phyloP scores from a whole-genome alignment of 108 stramenopile species.

The Nitzschia sp. region DNA sequence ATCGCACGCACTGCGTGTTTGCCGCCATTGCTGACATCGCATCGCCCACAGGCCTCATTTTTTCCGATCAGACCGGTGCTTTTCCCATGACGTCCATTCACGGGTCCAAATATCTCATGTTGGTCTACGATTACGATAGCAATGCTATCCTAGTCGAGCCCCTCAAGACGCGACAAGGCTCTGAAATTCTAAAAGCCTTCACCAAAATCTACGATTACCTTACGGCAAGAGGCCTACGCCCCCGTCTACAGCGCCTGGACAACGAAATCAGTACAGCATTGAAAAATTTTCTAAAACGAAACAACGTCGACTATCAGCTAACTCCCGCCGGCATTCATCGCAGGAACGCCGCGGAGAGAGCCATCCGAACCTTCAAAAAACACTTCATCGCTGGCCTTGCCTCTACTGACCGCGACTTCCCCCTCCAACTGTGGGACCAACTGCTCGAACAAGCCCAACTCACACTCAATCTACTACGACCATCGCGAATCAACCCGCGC shows the following conservation, averaged over 20 bases:
- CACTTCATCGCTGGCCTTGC: too few species aligned
- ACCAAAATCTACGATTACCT: conserved; percentile 12
- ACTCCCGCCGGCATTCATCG: too few species aligned
- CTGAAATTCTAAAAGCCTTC: too few species aligned
- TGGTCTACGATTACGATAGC: conserved; percentile 45
- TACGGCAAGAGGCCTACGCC: too few species aligned
- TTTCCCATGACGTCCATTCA: conserved; percentile 11
- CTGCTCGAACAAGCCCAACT: too few species aligned
- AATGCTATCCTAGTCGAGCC: conserved; percentile 41
- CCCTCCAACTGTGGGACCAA: conserved; percentile 35
- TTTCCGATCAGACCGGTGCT: conserved; percentile 46
- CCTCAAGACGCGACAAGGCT: conserved; percentile 10
- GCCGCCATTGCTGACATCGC: too few species aligned
- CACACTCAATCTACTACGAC: conserved; percentile 49
- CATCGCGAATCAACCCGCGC: conserved; percentile 35
- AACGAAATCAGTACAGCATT: too few species aligned
- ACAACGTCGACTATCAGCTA: too few species aligned
- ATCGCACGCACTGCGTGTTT: too few species aligned
- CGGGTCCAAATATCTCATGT: conserved; percentile 40
- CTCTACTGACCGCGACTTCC: conserved; percentile 36
- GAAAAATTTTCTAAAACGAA: conserved; percentile 41
- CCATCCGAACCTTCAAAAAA: too few species aligned
- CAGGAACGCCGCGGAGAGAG: too few species aligned
- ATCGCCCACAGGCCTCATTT: conserved; percentile 44
- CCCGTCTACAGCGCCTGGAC: too few species aligned